These are phyloP conservation scores for Lachancea thermotolerans DNA, from an alignment of 805 yeast genomes.

Conservation along the genomic window DNA sequence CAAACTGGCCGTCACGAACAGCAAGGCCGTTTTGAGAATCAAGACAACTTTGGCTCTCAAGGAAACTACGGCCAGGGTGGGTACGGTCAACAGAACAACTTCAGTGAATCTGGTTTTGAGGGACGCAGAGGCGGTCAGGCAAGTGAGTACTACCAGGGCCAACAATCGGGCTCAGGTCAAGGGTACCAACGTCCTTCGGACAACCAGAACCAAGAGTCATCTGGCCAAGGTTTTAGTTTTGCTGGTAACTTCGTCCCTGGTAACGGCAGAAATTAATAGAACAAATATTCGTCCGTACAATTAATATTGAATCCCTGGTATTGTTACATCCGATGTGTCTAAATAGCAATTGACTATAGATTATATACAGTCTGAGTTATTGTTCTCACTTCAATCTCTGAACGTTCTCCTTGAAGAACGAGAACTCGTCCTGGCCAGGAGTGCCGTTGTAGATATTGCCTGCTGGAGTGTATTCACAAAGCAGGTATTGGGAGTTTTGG, in stretches of 20 bases:
- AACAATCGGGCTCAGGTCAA: neutral
- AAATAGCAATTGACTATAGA: too few relatives aligned
- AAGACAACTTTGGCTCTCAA: neutral
- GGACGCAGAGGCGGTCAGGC: neutral
- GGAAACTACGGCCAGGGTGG: neutral
- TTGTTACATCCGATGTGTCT: too few relatives aligned
- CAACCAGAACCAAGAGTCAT: neutral
- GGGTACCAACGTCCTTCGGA: neutral
- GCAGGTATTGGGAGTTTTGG: conserved; percentile 46
- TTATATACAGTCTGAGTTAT: too few relatives aligned
- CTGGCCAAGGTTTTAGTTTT: conserved; percentile 5
- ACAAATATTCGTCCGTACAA: too few relatives aligned
- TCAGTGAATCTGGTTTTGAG: neutral
- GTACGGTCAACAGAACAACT: neutral
- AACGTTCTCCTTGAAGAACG: conserved; percentile 40
- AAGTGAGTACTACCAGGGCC: neutral
- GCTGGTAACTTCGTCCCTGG: conserved; percentile 6
- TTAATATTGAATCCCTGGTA: too few relatives aligned
- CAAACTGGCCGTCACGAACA: neutral
- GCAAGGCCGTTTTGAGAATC: neutral
- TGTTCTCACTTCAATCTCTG: conserved; percentile 6
- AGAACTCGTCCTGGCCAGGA: conserved; percentile 34
- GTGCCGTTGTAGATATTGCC: conserved; percentile 41
- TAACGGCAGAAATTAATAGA: neutral
- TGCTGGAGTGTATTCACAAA: conserved; percentile 58